Evolutionary conservation across 2,329 filamentous ascomycete species (phyloP), one percentile per base, ranked within the genome.

Genomic region (Hymenoscyphus repandus): DNA sequence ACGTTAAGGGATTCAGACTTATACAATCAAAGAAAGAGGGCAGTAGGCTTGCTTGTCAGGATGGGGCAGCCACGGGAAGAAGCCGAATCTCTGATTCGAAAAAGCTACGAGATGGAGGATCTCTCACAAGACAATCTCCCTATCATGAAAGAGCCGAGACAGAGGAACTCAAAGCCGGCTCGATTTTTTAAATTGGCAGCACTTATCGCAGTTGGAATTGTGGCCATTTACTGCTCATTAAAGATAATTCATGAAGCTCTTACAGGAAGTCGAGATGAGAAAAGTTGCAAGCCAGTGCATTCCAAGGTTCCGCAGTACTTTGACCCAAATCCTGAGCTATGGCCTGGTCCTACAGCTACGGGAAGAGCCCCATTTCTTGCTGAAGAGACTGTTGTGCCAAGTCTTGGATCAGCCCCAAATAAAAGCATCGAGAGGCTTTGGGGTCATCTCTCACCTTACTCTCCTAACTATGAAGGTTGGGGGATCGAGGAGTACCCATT

Each of bases 401-500:
- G 90, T 45, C 64, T 74, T 47, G 84, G 83, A 22, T 73, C 74
- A 68, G 74, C 75, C 43, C 69, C 76, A 27, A 78, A 83, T 61
- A 70, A 75, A 57, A 86, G 80, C 67, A 86, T 90, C 59, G 90
- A 89, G 67, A 75, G 82, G 54, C 72, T 83, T 62, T 83, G 88
- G 74, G 87, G 83, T 5, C 78, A 83, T 54, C 67, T 90, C 30
- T 82, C 80, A 36, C 85, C 86, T 3, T 90, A 90, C 66, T 79
- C 79, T 54, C 82, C 85, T 0, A 82, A 84, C 49, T 79, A 84
- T 2, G 41, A 47, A 0, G 87, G 87, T 1, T 90, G 90, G 56
- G 87, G 87, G 2, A 84, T 88, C 0, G 72, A 85, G 13, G 87
- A 91, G 67, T 86, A 85, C 59, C 74, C 85, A 2, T 66, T 88